Conservation (phyloP, 768 basidiomycete genomes). For the Tephrocybe sp. region DNA sequence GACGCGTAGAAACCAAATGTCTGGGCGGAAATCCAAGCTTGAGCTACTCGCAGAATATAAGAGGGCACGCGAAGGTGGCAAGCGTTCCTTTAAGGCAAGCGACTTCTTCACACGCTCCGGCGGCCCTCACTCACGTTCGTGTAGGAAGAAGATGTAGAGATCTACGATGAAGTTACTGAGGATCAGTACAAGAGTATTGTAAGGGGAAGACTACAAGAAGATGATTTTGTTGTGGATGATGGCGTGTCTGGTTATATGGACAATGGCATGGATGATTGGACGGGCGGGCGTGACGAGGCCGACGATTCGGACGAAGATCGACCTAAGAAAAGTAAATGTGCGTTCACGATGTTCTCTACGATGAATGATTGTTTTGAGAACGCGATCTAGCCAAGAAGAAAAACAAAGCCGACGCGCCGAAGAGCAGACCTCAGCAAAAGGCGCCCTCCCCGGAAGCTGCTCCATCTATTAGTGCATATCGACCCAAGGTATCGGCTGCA, state of each 20-base stretch:
- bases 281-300: constrained; percentile 53
- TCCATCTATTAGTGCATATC: constrained; percentile 76
- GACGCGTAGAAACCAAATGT: constrained; percentile 35
- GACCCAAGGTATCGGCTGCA: constrained; percentile 68
- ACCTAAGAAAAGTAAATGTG: constrained; percentile 41
- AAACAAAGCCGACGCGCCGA: constrained; percentile 32
- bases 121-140: not conserved
- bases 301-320: constrained; percentile 57
- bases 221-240: constrained; percentile 97
- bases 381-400: constrained; percentile 37
- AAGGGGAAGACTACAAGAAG: constrained; percentile 70
- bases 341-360: constrained; percentile 13
- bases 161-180: constrained; percentile 91
- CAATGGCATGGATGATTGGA: constrained; percentile 96
- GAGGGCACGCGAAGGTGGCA: constrained; percentile 17
- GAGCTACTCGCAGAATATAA: constrained; percentile 19
- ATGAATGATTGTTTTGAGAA: not conserved
- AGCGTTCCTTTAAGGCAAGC: constrained; percentile 13
- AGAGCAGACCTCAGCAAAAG: constrained; percentile 47
- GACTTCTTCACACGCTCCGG: constrained; percentile 3
- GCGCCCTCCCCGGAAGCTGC: constrained; percentile 48
- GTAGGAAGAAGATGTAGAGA: constrained; percentile 55
- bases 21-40: constrained; percentile 29
- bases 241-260: constrained; percentile 89
- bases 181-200: constrained; percentile 88